Base-by-base conservation (phyloP, 1,284 basidiomycete genomes). In the Trichosporon asahii region DNA sequence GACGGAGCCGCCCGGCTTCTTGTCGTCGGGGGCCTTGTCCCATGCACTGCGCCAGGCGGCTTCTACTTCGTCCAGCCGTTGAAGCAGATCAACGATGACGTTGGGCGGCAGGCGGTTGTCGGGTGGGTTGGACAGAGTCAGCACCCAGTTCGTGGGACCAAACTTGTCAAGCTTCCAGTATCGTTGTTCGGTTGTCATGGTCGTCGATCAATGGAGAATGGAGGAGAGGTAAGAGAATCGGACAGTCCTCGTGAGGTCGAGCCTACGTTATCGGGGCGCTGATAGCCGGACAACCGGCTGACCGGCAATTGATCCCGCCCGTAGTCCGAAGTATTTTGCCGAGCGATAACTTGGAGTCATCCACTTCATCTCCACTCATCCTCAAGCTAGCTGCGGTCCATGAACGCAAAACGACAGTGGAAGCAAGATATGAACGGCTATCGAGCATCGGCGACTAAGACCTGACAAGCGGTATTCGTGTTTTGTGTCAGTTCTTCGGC, bases 51-150 rank as follows among this genome's bases (percentile, higher is more conserved):
- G 85, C 95, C 95, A 98, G 74, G 91, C 87, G n/a, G 85, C 82
- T 81, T 96, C 93, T 6, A 96, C 90, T 15, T 85, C 80, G 76
- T 93, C 89, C 27, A 97, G 85, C 1, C 92, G 91, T 18, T 60
- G 29, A 23, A 65, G n/a, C 40, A 84, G 72, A 53, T 80, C 76
- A 3, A 64, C 63, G 11, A 84, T 72, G 61, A 84, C 76, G n/a
- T 70, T 70, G 2, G 78, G 75, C 2, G 80, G 80, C 65, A 84
- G 76, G 15, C 83, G 76, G 67, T 84, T 83, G 72, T 84, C 83
- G 6, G 83, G 83, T n/a, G 82, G 78, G 25, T 78, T 77, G 68
- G 74, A 44, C 37, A 84, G 77, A 2, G 77, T 78, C 67, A 84
- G 76, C 57, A 78, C 76, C 78, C 80, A 81, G 57, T 76, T 73